Base-by-base conservation (phyloP, 2,329 filamentous ascomycete genomes). In the Arthrinium phaeospermum region DNA sequence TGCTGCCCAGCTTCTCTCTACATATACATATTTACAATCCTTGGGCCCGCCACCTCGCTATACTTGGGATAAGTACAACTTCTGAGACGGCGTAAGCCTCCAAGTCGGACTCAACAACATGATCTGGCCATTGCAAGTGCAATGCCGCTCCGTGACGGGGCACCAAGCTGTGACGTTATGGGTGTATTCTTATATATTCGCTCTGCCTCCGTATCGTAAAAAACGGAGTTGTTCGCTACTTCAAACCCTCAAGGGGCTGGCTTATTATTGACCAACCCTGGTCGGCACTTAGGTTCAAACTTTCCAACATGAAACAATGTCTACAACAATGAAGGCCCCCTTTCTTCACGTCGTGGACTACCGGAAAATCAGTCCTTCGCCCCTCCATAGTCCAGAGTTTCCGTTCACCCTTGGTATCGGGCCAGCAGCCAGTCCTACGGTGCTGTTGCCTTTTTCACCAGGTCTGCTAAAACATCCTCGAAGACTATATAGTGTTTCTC, bases 401-500 rank as follows among this genome's bases (percentile, higher is more conserved):
- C 7, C 34, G 8, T 22, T 64, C 13, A n/a, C 57, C 1, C 4
- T 14, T 14, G 34, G 57, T 64, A 64, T 41, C 16, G 34, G 30
- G 57, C 34, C 34, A 41, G 10, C 30, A 64, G 57, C 57, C 57
- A n/a, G 7, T 64, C 57, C 57, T 64, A 64, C 57, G 57, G 45
- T 49, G 27, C 67, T 37, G 45, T 24, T 49, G 67, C 30, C 67
- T 37, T 69, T 44, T 69, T 49, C 8, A 34, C 45, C 27, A 47
- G 47, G 46, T 75, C 74, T 12, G 53, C 27, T 22, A 79, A 68
- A n/a, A 76, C 79, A 70, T 80, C 75, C 16, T 74, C 74, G 22
- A 81, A 72, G 3, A 75, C 76, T 30, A 79, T 73, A 8, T 77
- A 68, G 41, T 78, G 79, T 27, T 79, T 75, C 70, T 79, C 78